A percentile compares a stretch with the other conserved stretches of the same genome.
phyloP scores from a whole-genome alignment of 1,139 yeast species.

The Pichia norvegensis region DNA sequence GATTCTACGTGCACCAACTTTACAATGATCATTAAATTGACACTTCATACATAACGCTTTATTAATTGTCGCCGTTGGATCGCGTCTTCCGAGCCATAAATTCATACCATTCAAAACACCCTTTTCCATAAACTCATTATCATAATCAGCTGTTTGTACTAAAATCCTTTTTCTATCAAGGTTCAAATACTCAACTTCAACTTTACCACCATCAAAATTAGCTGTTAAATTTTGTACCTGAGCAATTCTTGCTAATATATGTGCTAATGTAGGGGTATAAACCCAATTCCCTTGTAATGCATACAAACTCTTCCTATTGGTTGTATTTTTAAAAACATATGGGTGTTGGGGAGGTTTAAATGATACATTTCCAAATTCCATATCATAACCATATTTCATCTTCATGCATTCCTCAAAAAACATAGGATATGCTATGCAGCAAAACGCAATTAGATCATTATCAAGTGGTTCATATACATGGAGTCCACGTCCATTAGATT shows the following conservation, averaged over 20 bases:
- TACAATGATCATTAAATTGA: conserved; percentile 37
- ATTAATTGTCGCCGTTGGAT: conserved; percentile 34
- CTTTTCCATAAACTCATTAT: conserved; percentile 21
- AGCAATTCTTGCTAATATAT: conserved; percentile 47
- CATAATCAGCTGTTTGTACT: conserved; percentile 15
- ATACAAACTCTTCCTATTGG: conserved; percentile 15
- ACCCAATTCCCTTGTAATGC: conserved; percentile 34
- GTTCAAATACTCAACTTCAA: conserved; percentile 49
- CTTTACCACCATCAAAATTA: conserved; percentile 30
- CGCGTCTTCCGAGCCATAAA: conserved; percentile 51
- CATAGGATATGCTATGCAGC: conserved; percentile 32
- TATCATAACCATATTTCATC: conserved; percentile 38
- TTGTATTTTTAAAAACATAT: conserved; percentile 8
- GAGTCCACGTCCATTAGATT: conserved; percentile 39
- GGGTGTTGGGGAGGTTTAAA: conserved; percentile 8
- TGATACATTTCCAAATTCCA: conserved; percentile 31
- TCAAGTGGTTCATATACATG: conserved; percentile 45
- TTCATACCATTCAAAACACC: conserved; percentile 32
- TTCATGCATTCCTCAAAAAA: conserved; percentile 38
- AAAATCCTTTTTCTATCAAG: conserved; percentile 18
- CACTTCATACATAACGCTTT: conserved; percentile 41
- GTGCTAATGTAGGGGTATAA: conserved; percentile 46
- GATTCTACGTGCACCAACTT: not conserved
- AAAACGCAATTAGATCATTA: conserved; percentile 31
- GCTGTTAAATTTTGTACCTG: conserved; percentile 38